Base-by-base conservation (phyloP, 164 flowering plant species). In the Warburgia ugandensis region DNA sequence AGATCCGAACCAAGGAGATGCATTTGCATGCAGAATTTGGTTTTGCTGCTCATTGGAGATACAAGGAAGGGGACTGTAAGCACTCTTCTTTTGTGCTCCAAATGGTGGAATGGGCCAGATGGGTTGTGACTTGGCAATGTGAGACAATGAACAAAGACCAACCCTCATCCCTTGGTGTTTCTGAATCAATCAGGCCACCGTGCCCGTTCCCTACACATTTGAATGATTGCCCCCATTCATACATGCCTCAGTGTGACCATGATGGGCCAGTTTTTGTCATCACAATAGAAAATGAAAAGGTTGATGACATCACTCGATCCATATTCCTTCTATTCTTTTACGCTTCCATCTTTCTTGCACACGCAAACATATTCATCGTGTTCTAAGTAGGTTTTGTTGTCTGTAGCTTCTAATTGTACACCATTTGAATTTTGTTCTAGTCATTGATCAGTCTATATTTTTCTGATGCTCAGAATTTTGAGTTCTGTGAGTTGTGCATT, bases 41-140 rank as follows among this genome's bases (percentile, higher is more conserved):
- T 42, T 75, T 92, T 70, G 99, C 99, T 20, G 94, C 99, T 46
- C 99, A 92, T 50, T 92, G 99, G 99, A 83, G 91, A 55, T 92
- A 92, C 73, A 92, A 92, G 65, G 99, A 92, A 64, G 83, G 87
- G 45, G 96, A 79, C 45, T 66, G 82, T 50, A 48, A 72, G 61
- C 71, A 83, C 60, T 74, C 95, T 1, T 73, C 84, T 1, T 92
- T 67, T 66, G 89, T 85, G 64, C 83, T 88, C 65, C 95, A 88
- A 59, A 88, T 83, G 99, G 96, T 92, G 48, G 95, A 92, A 64
- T 88, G 95, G 96, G 99, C 95, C 1, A 65, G 94, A 31, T 85
- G 99, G 99, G 91, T 75, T 20, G 69, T 83, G 48, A 73, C 81
- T 17, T 86, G 95, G 91, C 91, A 88, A 52, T 88, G 88, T 53